Percentiles rank a stretch among this genome's conserved stretches.
Conservation (phyloP, 2,329 filamentous ascomycete genomes). For the Corynespora cassiicola region DNA sequence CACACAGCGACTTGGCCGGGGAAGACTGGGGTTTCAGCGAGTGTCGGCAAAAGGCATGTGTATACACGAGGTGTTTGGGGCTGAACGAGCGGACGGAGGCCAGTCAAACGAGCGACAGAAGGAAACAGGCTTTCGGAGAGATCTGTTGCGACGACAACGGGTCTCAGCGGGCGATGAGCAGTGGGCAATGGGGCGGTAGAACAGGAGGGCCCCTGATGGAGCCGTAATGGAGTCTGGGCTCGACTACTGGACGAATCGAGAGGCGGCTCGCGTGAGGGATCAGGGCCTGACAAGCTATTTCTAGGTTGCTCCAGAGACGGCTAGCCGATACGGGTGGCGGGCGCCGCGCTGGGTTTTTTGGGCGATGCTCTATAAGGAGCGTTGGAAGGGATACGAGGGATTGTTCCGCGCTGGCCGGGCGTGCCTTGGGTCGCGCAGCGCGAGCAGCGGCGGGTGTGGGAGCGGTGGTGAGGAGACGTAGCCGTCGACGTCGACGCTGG, state of each 20-base stretch:
- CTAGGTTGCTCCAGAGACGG: slow-evolving; percentile 7
- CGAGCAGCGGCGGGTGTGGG: too few species aligned
- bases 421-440: too few species aligned
- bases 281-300: slow-evolving; percentile 3
- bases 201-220: slow-evolving; percentile 19
- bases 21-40: slow-evolving; percentile 31
- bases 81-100: slow-evolving; percentile 16
- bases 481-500: too few species aligned
- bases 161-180: slow-evolving; percentile 5
- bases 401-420: too few species aligned
- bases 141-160: slow-evolving; percentile 35
- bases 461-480: too few species aligned
- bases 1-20: slow-evolving; percentile 3
- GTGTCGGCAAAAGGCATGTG: slow-evolving; percentile 32
- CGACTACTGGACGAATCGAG: slow-evolving; percentile 4
- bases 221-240: too few species aligned
- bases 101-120: slow-evolving; percentile 29
- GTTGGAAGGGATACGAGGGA: too few species aligned
- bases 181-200: slow-evolving; percentile 3
- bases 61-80: slow-evolving; percentile 12
- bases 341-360: too few species aligned
- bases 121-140: slow-evolving; percentile 17
- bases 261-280: not conserved
- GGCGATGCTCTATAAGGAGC: too few species aligned
- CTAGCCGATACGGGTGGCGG: not conserved